A percentile compares a stretch with the other conserved stretches of the same genome.
These are phyloP conservation scores for Aureobasidium mangrovei DNA, from an alignment of 2,329 filamentous ascomycete genomes.

Conservation along the genomic window DNA sequence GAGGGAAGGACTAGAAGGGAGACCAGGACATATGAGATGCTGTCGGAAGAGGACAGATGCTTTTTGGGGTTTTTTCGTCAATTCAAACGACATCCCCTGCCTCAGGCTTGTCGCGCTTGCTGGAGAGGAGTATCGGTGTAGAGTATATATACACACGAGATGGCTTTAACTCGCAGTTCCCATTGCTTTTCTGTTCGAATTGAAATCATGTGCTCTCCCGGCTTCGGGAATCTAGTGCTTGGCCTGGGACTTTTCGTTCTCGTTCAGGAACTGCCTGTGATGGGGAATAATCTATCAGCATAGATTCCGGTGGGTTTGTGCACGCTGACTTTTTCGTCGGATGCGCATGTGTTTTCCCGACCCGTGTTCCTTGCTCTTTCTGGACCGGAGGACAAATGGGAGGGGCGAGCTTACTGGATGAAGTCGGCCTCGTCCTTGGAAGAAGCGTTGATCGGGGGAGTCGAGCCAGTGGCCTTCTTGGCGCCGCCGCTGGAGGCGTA, in stretches of 20 bases:
- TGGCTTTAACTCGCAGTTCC: slow-evolving; percentile 11
- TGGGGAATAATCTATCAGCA: neutral
- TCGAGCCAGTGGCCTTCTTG: slow-evolving; percentile 38
- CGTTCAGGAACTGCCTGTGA: slow-evolving; percentile 12
- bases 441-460: slow-evolving; percentile 53
- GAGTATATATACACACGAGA: slow-evolving; percentile 11
- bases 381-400: neutral
- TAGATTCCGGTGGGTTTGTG: neutral
- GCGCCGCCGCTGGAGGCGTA: slow-evolving; percentile 38
- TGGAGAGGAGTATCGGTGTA: slow-evolving; percentile 1
- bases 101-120: neutral
- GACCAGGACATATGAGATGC: neutral
- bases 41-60: neutral
- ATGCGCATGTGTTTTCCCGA: too few species aligned
- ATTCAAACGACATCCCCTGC: slow-evolving; percentile 1
- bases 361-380: slow-evolving; percentile 1
- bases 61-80: neutral
- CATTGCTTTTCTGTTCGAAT: slow-evolving; percentile 9
- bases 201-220: neutral
- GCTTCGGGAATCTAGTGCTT: slow-evolving; percentile 12
- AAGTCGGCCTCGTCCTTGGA: slow-evolving; percentile 62
- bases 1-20: too few species aligned
- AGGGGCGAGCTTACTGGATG: slow-evolving; percentile 45
- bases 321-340: neutral
- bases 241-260: slow-evolving; percentile 13